Evolutionary conservation across 208 protist genomes (phyloP), one percentile per base, ranked within the genome.

Genomic region (Blastocrithidia nonstop): DNA sequence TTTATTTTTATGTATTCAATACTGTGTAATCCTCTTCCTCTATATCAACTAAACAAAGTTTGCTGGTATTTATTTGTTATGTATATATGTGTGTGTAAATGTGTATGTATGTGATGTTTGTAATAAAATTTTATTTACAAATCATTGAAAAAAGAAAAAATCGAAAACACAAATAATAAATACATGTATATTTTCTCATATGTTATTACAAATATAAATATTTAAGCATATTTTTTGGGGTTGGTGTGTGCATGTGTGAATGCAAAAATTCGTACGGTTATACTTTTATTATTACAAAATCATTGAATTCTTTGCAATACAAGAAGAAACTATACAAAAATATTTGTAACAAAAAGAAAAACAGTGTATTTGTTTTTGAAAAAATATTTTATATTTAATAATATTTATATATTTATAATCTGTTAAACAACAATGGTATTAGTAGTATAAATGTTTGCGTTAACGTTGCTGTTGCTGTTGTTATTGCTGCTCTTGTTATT

Each of bases 51-150:
- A 13, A n/a, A n/a, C n/a, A n/a, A n/a, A n/a, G n/a, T n/a, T 13
- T 35, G 13, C 13, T 35, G 13, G 11, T 13, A 6, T 5, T 41
- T 41, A 20, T 20, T 41, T 4, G 19, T 4, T 9, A 5, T 15
- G 36, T 41, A 6, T 41, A 9, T 41, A 20, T 41, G 36, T 41
- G 36, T 41, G 36, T 41, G 36, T 15, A 20, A 13, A 20, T 41
- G 36, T 41, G 36, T 41, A 4, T 41, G 4, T 41, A 4, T 41
- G 5, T 5, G 5, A 15, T 41, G 9, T 9, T 4, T 5, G 9
- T 41, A 4, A 8, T 41, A 24, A 4, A 13, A 15, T 20, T 16
- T 20, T 24, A 15, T 6, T 24, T 13, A 15, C 36, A 35, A 35
- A n/a, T n/a, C 11, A 35, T 11, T n/a, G 29, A 15, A n/a, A 11